Evolutionary conservation across 164 flowering plant species (phyloP), one percentile per base, ranked within the genome.

Genomic region (Sedum album): DNA sequence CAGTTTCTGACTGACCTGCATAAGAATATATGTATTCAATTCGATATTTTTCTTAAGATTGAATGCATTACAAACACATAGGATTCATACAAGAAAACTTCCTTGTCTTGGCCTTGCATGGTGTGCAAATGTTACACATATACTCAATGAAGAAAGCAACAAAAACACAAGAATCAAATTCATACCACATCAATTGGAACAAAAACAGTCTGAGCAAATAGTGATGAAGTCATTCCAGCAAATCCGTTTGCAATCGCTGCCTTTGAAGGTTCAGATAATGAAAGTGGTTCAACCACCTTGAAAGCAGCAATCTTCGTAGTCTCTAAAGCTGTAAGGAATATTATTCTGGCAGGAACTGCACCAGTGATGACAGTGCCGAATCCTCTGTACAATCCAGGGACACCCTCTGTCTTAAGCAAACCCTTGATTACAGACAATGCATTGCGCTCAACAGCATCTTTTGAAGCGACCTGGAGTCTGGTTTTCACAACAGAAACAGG

Each of bases 151-250:
- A 46, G 21, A 46, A 46, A n/a, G 57, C 26, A 26, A 26, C 1
- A 55, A 55, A 26, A 4, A 17, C 31, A 26, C 31, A 28, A 55
- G 18, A 28, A 55, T 55, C 31, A 69, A 60, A 17, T 28, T 60
- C 85, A 69, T 81, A 93, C 98, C 93, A 94, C 96, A 77, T 94
- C 99, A 76, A 94, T 80, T 9, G 99, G 99, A 79, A 91, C 97
- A 86, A 91, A 94, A 4, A 88, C 88, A 55, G 85, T 82, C 75
- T 94, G 99, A 42, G 99, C 70, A 74, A 79, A 76, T 57, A 91
- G 82, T 51, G 99, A 85, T 41, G 89, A 83, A n/a, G 80, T 73
- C 97, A 94, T 85, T 75, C 99, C 99, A 75, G 91, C 99, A 75
- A 87, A 13, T 21, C 97, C 99, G 80, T 94, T 94, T 31, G 97